Evolutionary conservation across 169 alveolate species (phyloP), one percentile per base, ranked within the genome.

Genomic region (Cryptosporidium ryanae): DNA sequence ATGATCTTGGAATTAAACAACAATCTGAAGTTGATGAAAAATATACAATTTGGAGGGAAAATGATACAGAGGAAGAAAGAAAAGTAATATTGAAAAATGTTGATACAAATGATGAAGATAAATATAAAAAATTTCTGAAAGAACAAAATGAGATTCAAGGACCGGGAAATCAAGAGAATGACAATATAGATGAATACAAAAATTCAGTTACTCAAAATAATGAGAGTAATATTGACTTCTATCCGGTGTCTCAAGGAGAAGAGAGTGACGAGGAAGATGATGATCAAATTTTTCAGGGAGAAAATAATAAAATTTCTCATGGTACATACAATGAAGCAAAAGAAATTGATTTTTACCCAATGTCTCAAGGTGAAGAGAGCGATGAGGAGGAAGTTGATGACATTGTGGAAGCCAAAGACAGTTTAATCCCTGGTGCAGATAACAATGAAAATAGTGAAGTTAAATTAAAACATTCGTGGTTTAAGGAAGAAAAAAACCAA

Each of bases 11-110:
- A 23, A 48, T 54, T 0, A 18, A 7, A n/a, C 21, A 48, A 2
- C 34, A 43, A 38, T 10, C n/a, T 3, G 44, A 38, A 6, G 50
- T n/a, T 0, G 25, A 46, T 46, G 55, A 68, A 27, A 32, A 70
- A 7, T 29, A 50, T 48, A 50, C 27, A 21, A 66, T 38, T 61
- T 38, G 68, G 15, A 31, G 0, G 6, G 18, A 29, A 5, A 21
- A n/a, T 4, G 50, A 34, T 10, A 18, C 17, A 32, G 82, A 15
- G 15, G 90, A 64, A 21, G 90, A 66, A 13, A 82, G 34, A 46
- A 27, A 52, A n/a, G 59, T 25, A 8, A 38, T 54, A 18, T 61
- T 52, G 34, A 82, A 71, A 29, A 25, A 49, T 25, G 90, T 32
- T 21, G 68, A 65, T 44, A 66, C 10, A 21, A 2, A 66, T n/a